Base-by-base conservation (phyloP, 129 eudicot genomes). In the Tagetes patula region DNA sequence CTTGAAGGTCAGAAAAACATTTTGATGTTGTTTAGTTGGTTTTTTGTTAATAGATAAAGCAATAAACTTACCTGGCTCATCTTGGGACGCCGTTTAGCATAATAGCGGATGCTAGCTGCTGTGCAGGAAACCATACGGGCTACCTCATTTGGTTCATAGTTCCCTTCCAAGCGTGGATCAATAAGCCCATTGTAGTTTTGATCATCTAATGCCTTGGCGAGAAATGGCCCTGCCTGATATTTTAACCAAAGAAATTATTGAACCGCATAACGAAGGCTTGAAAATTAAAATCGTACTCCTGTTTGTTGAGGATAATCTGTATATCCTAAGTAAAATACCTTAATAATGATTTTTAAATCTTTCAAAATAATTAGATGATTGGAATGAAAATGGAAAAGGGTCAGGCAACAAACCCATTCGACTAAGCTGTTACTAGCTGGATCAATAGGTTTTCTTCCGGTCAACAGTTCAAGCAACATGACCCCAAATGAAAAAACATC, bases 401-500 rank as follows among this genome's bases (percentile, higher is more conserved):
- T 70, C 39, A 68, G 33, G 45, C 20, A 62, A 74, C 90, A 6
- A 58, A 92, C 98, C 98, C 98, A 92, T 43, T 92, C 98, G 8
- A 92, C 96, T 63, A 92, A 79, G 78, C 98, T 86, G 30, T 67
- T 75, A 59, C 62, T 70, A 33, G 73, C 80, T 14, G 82, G 89
- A 73, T 92, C 98, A 12, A 84, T 83, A 0, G 96, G 98, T 72
- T 78, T 75, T 31, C 78, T 81, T 38, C 98, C 96, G 1, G 92
- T 89, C 65, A 92, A 74, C 65, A 92, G 80, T 68, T 92, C 96
- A 47, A 92, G 80, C 58, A 92, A 87, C 96, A 92, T 85, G 27
- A 92, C 96, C 31, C 98, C 98, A 60, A 85, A 92, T 68, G 98
- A 92, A 80, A 89, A 92, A 50, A 92, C 98, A 71, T 92, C 96